Conservation (phyloP, 1,284 basidiomycete species). For the Leccinum pseudoinsigne region DNA sequence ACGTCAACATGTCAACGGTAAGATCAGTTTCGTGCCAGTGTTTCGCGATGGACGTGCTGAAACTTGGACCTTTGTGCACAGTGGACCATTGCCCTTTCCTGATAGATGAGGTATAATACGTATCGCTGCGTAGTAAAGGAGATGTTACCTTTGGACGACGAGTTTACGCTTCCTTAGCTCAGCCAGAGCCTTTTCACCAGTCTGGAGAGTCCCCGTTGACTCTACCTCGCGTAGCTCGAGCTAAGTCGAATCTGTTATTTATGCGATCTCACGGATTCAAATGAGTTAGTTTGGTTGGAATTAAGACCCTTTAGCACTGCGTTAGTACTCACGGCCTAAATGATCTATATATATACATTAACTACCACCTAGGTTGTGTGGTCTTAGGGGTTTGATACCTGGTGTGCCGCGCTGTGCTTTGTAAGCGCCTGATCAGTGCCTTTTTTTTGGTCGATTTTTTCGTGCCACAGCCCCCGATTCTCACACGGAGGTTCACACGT, state of each 20-base stretch:
- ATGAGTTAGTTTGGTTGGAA: background rate
- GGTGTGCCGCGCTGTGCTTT: no score
- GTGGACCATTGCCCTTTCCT: conserved; percentile 97
- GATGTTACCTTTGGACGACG: conserved; percentile 60
- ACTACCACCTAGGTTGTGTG: no score
- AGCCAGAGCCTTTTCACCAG: conserved; percentile 79
- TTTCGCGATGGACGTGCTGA: conserved; percentile 93
- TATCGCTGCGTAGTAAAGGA: background rate
- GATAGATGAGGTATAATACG: conserved; percentile 7
- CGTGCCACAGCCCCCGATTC: no score
- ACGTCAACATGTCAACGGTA: conserved; percentile 92
- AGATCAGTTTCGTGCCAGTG: conserved; percentile 87
- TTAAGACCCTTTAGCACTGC: background rate
- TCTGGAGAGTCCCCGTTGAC: conserved; percentile 65
- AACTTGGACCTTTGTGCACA: conserved; percentile 83
- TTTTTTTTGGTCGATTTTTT: no score
- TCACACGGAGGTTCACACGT: no score
- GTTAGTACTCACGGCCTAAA: conserved; percentile 53
- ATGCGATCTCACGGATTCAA: conserved; percentile 45
- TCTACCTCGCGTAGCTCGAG: conserved; percentile 77
- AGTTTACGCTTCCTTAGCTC: conserved; percentile 95
- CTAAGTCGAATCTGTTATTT: conserved; percentile 74
- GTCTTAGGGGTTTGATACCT: no score
- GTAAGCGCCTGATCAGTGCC: no score
- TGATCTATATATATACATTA: no score